These are phyloP conservation scores for Drosera capensis DNA, from an alignment of 148 eudicot species.

Conservation along the genomic window DNA sequence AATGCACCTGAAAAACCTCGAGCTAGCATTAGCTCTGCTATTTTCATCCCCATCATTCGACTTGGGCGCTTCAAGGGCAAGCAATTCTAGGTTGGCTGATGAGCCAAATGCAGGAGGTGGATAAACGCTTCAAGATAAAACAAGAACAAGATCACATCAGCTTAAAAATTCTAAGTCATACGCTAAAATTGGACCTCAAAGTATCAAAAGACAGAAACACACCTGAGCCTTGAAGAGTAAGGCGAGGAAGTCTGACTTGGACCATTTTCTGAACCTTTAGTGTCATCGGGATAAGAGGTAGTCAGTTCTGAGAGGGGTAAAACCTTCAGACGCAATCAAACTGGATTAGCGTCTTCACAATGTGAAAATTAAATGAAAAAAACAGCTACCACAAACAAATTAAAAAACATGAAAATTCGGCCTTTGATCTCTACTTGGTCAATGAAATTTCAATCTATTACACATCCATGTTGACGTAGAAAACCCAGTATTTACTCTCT, in stretches of 20 bases:
- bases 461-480: too few relatives aligned
- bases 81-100: constrained; percentile 87
- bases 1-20: constrained; percentile 49
- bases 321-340: constrained; percentile 40
- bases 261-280: constrained; percentile 12
- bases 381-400: too few relatives aligned
- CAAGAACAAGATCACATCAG: constrained; percentile 6
- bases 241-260: constrained; percentile 18
- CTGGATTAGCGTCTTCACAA: too few relatives aligned
- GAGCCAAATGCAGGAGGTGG: constrained; percentile 98
- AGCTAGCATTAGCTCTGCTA: constrained; percentile 25
- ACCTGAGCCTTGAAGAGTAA: constrained; percentile 29
- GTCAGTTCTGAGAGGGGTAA: constrained; percentile 32
- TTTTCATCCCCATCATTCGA: constrained; percentile 43
- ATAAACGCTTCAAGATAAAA: constrained; percentile 26
- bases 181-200: neutral
- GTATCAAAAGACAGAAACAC: constrained; percentile 6
- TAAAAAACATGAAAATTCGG: too few relatives aligned
- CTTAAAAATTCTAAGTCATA: constrained; percentile 2
- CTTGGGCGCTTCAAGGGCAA: constrained; percentile 70
- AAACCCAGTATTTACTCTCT: too few relatives aligned
- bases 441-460: too few relatives aligned
- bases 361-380: too few relatives aligned
- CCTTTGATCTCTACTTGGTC: too few relatives aligned
- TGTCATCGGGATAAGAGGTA: constrained; percentile 7